Base-by-base conservation (phyloP, 345 rosid genomes). In the Populus pruinosa region DNA sequence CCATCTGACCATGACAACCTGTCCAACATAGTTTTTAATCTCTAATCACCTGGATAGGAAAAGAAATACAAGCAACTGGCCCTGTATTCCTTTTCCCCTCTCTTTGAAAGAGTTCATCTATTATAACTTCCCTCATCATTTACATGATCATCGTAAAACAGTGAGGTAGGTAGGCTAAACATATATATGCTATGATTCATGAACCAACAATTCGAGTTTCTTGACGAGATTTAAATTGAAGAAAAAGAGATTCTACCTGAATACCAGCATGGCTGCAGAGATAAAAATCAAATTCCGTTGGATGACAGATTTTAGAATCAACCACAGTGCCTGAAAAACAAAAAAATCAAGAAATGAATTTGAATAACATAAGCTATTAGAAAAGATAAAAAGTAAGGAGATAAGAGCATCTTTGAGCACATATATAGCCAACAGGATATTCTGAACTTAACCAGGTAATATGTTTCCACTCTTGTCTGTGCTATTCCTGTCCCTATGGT, bases 241-340 rank as follows among this genome's bases (percentile, higher is more conserved):
- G 41, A 55, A 44, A 55, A 66, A 36, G 38, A 44, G 35, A 41
- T 36, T 75, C 71, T 82, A 94, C 99, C 99, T 94, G 99, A 81
- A 96, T 90, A 38, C 99, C 98, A 39, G 99, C 99, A 71, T 96
- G 99, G 79, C 99, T 96, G 84, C 99, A 96, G 39, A 96, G 97
- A 81, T 96, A 96, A 77, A 96, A 96, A 76, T 96, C 98, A 66
- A 96, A 96, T 71, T 96, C 99, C 3, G 97, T 87, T 23, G 99
- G 98, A 90, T 96, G 99, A 71, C 99, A 96, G 78, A 96, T 96
- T 74, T 89, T 96, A 4, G 97, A 77, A 81, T 96, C 99, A 27
- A 96, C 97, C 65, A 96, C 99, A 0, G 99, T 96, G 61, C 99
- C 99, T 96, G 87, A 2, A 75, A 76, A 44, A 50, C 33, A 27